Percentiles rank a stretch among this genome's conserved stretches.
Evolutionary conservation across 148 eudicot species (phyloP).

Genomic region (Silene latifolia): DNA sequence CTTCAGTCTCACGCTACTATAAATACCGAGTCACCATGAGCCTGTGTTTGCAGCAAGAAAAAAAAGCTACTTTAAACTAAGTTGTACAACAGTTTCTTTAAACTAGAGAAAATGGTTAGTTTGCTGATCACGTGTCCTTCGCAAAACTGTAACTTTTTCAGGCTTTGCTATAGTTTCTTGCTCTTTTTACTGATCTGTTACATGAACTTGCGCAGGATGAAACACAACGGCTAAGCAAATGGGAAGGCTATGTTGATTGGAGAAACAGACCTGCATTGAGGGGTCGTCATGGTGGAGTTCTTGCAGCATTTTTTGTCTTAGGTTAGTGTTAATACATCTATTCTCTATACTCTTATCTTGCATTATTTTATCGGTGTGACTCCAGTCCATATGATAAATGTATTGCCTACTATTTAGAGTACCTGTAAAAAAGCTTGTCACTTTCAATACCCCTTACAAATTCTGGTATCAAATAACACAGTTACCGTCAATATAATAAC

Average conservation of each 20-base stretch:
- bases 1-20: slow-evolving; percentile 23
- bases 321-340: slow-evolving; percentile 30
- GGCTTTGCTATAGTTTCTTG: background rate
- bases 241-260: slow-evolving; percentile 73
- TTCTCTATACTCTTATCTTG: background rate
- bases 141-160: background rate
- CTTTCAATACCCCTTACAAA: too few relatives aligned
- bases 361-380: background rate
- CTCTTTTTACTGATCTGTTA: slow-evolving; percentile 1
- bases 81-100: background rate
- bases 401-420: background rate
- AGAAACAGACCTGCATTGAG: slow-evolving; percentile 49
- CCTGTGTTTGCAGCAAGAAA: slow-evolving; percentile 12
- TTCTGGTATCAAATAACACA: too few relatives aligned
- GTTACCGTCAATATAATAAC: too few relatives aligned
- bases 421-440: background rate
- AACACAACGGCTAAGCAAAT: slow-evolving; percentile 28
- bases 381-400: background rate
- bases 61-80: background rate
- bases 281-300: slow-evolving; percentile 65
- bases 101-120: slow-evolving; percentile 31
- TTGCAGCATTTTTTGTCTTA: slow-evolving; percentile 65
- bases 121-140: background rate
- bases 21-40: slow-evolving; percentile 26
- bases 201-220: slow-evolving; percentile 37